Evolutionary conservation across 148 eudicot species (phyloP), one percentile per base, ranked within the genome.

Genomic region (Silene latifolia): DNA sequence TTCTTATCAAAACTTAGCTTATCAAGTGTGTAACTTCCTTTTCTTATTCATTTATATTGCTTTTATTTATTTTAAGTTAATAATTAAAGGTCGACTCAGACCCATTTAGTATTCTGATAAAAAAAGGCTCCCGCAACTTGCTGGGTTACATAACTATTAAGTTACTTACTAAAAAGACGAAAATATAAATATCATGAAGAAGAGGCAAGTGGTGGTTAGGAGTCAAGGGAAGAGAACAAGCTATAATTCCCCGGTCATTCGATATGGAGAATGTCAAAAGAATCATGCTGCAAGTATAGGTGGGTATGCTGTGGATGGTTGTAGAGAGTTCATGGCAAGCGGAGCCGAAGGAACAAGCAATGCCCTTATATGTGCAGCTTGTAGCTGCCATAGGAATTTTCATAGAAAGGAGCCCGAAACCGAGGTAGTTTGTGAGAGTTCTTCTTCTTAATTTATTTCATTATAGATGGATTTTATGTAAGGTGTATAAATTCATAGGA

Each of bases 261-360:
- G 81, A 19, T 91, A 91, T 42, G 84, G 66, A 4, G 97, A 89
- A 82, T 91, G 97, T 70, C 91, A 85, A 65, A 91, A 88, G 84
- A 91, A 91, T 63, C 93, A 91, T 69, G 97, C 97, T 0, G 97
- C 91, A 0, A 89, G 83, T 47, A 81, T 85, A 64, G 97, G 97
- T 25, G 93, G 97, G 1, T 85, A 91, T 15, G 97, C 90, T 3
- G 90, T 91, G n/a, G 97, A 91, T 69, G 97, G 97, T 0, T 91
- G 97, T 85, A 72, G 90, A 57, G 97, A 89, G 71, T 91, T 91
- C 86, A 82, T 91, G 90, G 88, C 91, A 15, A 84, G 85, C 20
- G 93, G 90, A 5, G 81, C 73, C 11, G 86, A 87, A 58, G 97
- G 90, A 3, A 88, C 89, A 0, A 76, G 39, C 21, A 77, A 47